Base-by-base conservation (phyloP, 164 flowering plant species). In the Akebia trifoliata region DNA sequence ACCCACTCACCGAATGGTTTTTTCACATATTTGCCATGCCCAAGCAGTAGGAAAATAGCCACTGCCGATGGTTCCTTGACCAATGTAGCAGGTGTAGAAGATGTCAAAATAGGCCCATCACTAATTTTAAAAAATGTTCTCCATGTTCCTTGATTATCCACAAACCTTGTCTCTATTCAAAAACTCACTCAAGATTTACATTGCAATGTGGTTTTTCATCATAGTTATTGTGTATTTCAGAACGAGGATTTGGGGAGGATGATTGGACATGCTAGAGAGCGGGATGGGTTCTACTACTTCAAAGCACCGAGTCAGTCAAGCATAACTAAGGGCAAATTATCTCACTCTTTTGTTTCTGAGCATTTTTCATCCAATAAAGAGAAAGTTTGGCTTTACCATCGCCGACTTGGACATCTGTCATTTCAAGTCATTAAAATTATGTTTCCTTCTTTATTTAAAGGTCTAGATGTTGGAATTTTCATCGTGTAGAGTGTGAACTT, bases 331-430 rank as follows among this genome's bases (percentile, higher is more conserved):
- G n/a, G 14, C 4, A 15, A 9, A 12, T 38, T 12, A 9, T 18
- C 43, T 38, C 4, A 18, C 0, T 20, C n/a, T n/a, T n/a, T n/a
- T n/a, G n/a, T n/a, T n/a, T n/a, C n/a, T n/a, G n/a, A n/a, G n/a
- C n/a, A n/a, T 11, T 18, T 15, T 38, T 43, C 25, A 4, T 20
- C 25, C 2, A 4, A 62, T 62, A 55, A 44, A 25, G 60, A 34
- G 1, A 25, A 29, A 14, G 14, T 45, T 35, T 62, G 53, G 54
- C 54, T 62, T 42, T n/a, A 35, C 28, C 57, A 57, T 58, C 18
- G 25, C 26, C 26, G 25, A 4, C 29, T 58, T 6, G 39, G 25
- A 32, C 56, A 34, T 21, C 28, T 39, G 4, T 52, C 40, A 6
- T 52, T 52, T 34, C 0, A 4, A 1, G 21, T 7, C 7, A 22